Percentiles rank a stretch among this genome's conserved stretches.
Conservation (phyloP, 768 basidiomycete genomes). For the Serpula lacrymans region DNA sequence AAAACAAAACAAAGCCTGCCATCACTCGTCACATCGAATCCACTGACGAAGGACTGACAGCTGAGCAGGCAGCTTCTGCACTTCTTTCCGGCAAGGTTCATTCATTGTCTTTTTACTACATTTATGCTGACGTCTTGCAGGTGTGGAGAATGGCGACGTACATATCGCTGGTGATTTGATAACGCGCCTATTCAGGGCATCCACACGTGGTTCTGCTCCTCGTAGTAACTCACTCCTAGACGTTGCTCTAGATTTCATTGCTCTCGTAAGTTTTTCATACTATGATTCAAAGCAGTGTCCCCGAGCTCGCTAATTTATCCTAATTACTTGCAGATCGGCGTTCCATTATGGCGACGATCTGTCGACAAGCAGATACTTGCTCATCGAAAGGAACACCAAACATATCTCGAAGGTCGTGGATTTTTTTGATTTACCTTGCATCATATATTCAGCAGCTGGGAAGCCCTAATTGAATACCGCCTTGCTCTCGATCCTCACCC, state of each 20-base stretch:
- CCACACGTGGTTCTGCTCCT: constrained; percentile 61
- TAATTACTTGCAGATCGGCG: constrained; percentile 36
- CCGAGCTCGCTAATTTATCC: not conserved
- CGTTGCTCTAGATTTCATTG: constrained; percentile 34
- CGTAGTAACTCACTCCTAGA: constrained; percentile 62
- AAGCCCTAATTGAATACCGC: too few relatives aligned
- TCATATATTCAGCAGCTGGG: too few relatives aligned
- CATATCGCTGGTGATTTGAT: constrained; percentile 77
- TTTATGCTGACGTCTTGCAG: too few relatives aligned
- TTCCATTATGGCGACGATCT: constrained; percentile 49
- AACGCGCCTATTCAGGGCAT: constrained; percentile 63
- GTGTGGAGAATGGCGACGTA: constrained; percentile 63
- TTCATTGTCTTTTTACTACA: not conserved
- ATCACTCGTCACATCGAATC: constrained; percentile 77
- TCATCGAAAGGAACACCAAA: constrained; percentile 44
- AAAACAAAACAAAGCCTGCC: constrained; percentile 74
- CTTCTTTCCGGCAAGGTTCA: constrained; percentile 53
- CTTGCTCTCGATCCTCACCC: too few relatives aligned
- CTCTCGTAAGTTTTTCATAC: constrained; percentile 36
- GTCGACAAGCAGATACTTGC: constrained; percentile 46
- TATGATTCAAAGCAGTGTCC: not conserved
- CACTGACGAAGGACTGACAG: constrained; percentile 56
- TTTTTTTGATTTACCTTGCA: constrained; percentile 31
- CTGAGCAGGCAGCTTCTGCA: constrained; percentile 58
- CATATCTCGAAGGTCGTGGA: constrained; percentile 41